These are phyloP conservation scores for Stropharia rugosoannulata DNA, from an alignment of 768 basidiomycete genomes.

Conservation along the genomic window DNA sequence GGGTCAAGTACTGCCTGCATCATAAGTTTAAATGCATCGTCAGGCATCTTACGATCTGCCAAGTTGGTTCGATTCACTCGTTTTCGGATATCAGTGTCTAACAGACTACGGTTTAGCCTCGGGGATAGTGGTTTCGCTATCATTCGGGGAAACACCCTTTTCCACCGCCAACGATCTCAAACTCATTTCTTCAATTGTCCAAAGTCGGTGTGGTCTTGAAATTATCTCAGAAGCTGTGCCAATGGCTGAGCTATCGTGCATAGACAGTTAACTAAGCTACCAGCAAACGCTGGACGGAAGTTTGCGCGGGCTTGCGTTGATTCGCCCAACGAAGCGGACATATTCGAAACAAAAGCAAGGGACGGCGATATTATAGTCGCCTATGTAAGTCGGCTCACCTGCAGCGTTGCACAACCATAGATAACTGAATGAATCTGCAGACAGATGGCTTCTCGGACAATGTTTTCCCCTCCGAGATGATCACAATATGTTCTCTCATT, in stretches of 20 bases:
- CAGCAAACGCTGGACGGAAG: slow-evolving; percentile 38
- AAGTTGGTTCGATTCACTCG: slow-evolving; percentile 49
- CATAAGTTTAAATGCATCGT: slow-evolving; percentile 70
- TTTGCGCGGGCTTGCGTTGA: slow-evolving; percentile 55
- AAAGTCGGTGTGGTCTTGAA: slow-evolving; percentile 31
- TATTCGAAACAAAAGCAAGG: slow-evolving; percentile 39
- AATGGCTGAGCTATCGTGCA: slow-evolving; percentile 3
- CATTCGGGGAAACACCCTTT: slow-evolving; percentile 63
- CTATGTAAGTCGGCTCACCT: slow-evolving; percentile 33
- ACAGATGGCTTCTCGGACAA: slow-evolving; percentile 59
- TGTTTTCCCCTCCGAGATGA: slow-evolving; percentile 69
- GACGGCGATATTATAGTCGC: slow-evolving; percentile 54
- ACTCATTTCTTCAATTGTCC: slow-evolving; percentile 61
- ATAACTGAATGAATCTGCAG: slow-evolving; percentile 22
- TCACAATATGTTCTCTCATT: slow-evolving; percentile 66
- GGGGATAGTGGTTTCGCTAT: slow-evolving; percentile 81
- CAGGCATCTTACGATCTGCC: slow-evolving; percentile 72
- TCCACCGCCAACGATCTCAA: slow-evolving; percentile 50
- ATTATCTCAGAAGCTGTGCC: background rate
- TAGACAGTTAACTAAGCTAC: slow-evolving; percentile 56
- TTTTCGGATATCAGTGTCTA: background rate
- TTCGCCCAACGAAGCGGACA: slow-evolving; percentile 46
- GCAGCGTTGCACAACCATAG: background rate
- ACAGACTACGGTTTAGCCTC: slow-evolving; percentile 39
- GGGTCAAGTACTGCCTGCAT: slow-evolving; percentile 87